Evolutionary conservation across 139 green algal species (phyloP), one percentile per base, ranked within the genome.

Genomic region (Monoraphidium neglectum): DNA sequence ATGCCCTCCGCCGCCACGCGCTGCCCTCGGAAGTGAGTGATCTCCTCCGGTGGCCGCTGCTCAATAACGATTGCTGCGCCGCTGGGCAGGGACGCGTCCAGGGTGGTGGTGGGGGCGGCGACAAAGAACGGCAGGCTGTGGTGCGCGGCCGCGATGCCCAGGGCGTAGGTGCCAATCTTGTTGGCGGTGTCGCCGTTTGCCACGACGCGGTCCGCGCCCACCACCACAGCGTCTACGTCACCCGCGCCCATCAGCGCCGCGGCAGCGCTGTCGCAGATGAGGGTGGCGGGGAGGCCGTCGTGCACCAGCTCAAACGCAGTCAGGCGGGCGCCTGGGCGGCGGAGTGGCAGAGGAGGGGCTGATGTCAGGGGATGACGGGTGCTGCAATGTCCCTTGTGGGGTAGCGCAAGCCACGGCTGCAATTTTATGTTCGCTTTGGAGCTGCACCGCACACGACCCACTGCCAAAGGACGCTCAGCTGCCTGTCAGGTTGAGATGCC

Each of bases 291-390:
- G 56, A 99, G 86, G 38, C 86, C 82, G 67, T 99, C 95, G 82
- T 95, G 87, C 54, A 91, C 88, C 70, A 99, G 83, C 92, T 99
- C 95, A 79, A 93, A 99, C 1, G 95, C 95, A 2, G 95, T 99
- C 43, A 99, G 88, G 12, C 95, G 88, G 0, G 94, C 78, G 65
- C 94, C 91, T 94, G 85, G 18, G 64, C 37, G 1, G 43, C 8
- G 43, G 43, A 8, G 43, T 8, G 43, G 8, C 8, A 12, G 43
- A n/a, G n/a, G n/a, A n/a, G n/a, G n/a, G n/a, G n/a, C n/a, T n/a
- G n/a, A n/a, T n/a, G n/a, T n/a, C n/a, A n/a, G n/a, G n/a, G n/a
- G n/a, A n/a, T n/a, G n/a, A n/a, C n/a, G n/a, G n/a, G n/a, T n/a
- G n/a, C n/a, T n/a, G n/a, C n/a, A n/a, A n/a, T n/a, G n/a, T n/a